Base-by-base conservation (phyloP, 2,329 filamentous ascomycete genomes). In the Penicillium sp. region DNA sequence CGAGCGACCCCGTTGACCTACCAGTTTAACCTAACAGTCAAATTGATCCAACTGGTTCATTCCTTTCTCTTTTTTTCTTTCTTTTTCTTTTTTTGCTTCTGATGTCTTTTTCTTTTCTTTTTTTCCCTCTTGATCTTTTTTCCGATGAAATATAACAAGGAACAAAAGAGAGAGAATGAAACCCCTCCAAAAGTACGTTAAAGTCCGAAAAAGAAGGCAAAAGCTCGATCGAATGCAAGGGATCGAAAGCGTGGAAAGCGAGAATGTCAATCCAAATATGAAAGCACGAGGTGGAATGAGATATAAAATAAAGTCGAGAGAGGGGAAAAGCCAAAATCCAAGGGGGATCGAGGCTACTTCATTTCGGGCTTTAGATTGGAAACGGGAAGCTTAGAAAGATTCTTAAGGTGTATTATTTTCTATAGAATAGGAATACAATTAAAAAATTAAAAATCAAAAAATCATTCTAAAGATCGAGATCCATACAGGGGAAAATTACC, bases 181-280 rank as follows among this genome's bases (percentile, higher is more conserved):
- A 46, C 45, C 45, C 38, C 45, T 48, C 45, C 45, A 25, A 47
- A 28, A 41, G 25, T 8, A 27, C 9, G 11, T 19, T 28, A 19
- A 31, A 16, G n/a, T 25, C 14, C 10, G 27, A 50, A 42, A 40
- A 48, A 29, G 43, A 37, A 31, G 19, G 37, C 40, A 45, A 38
- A 49, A 56, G n/a, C 56, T 49, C 46, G n/a, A 35, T n/a, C 49
- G 28, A 25, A 63, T 57, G 61, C 58, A 62, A 63, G 63, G 63
- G 62, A 58, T 60, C 52, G 50, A 40, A 42, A 60, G 64, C 65
- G 65, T 67, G 65, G 65, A 59, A 62, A 54, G 31, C 41, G 50
- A 35, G 55, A 59, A 60, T 60, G 58, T 57, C 46, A 55, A 58
- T 57, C 56, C 49, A 57, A 55, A 37, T 55, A 60, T 60, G 56